Conservation (phyloP, 2,329 filamentous ascomycete species). For the Aspergillus uvarum region DNA sequence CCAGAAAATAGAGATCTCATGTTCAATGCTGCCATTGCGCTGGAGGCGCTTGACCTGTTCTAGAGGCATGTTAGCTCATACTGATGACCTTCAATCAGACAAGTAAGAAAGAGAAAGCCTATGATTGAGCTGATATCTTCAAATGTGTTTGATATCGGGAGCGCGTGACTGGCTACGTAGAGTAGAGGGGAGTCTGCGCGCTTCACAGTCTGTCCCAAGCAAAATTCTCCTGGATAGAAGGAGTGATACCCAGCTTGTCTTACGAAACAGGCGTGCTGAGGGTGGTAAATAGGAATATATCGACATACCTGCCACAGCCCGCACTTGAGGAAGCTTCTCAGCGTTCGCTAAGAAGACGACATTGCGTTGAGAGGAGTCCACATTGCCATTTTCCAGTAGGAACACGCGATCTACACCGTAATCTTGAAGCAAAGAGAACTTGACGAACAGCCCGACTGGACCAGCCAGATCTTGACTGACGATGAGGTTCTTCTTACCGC, state of each 20-base stretch:
- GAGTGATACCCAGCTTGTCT: conserved; percentile 3
- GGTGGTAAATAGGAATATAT: conserved; percentile 11
- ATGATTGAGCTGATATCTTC: conserved; percentile 39
- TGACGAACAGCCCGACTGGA: conserved; percentile 85
- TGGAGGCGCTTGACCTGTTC: conserved; percentile 90
- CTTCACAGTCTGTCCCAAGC: conserved; percentile 58
- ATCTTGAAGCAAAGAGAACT: conserved; percentile 91
- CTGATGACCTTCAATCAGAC: conserved; percentile 53
- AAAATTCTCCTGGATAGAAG: neutral
- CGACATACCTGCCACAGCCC: conserved; percentile 80
- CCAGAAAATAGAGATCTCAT: conserved; percentile 98
- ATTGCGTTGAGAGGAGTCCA: conserved; percentile 91
- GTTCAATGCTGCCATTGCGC: conserved; percentile 80
- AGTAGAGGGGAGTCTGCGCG: conserved; percentile 53
- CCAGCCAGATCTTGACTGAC: conserved; percentile 89
- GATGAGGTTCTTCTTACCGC: conserved; percentile 97
- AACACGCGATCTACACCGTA: conserved; percentile 98
- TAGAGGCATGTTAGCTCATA: conserved; percentile 60
- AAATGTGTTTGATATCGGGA: conserved; percentile 48
- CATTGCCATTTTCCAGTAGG: conserved; percentile 91
- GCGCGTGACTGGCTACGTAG: conserved; percentile 57
- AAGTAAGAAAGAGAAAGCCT: conserved; percentile 41
- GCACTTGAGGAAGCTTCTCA: conserved; percentile 80
- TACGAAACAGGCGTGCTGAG: conserved; percentile 6
- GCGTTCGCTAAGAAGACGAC: conserved; percentile 90